These are phyloP conservation scores for Coniochaeta prunicola DNA, from an alignment of 2,329 filamentous ascomycete genomes.

Conservation along the genomic window DNA sequence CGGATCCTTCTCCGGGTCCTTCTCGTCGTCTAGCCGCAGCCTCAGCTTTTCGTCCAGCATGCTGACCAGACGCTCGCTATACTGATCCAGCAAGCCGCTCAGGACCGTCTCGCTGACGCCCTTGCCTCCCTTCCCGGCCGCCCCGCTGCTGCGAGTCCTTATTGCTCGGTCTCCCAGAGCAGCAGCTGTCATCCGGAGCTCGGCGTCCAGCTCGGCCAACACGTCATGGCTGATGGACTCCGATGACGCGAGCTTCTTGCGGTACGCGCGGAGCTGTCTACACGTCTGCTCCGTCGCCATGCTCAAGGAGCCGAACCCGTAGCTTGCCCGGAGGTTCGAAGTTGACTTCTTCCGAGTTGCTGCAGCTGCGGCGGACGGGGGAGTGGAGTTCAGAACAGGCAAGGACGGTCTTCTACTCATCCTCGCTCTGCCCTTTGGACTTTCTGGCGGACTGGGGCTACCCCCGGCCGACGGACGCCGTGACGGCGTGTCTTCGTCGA, in stretches of 20 bases:
- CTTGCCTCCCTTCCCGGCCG: conserved; percentile 8
- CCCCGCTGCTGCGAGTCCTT: conserved; percentile 26
- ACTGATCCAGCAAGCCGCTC: conserved; percentile 63
- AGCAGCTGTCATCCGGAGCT: conserved; percentile 54
- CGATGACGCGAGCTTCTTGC: conserved; percentile 53
- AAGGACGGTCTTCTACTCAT: conserved; percentile 46
- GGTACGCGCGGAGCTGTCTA: conserved; percentile 53
- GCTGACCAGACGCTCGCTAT: conserved; percentile 63
- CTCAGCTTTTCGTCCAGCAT: conserved; percentile 67
- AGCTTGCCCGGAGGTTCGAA: conserved; percentile 34
- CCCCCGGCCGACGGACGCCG: conserved; percentile 36
- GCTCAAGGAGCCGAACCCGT: conserved; percentile 47
- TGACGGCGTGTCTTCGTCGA: conserved; percentile 39
- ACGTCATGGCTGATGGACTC: conserved; percentile 48
- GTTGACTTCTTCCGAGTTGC: conserved; percentile 40
- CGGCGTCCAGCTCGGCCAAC: conserved; percentile 56
- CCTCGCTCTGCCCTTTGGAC: conserved; percentile 33
- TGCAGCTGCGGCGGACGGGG: conserved; percentile 13
- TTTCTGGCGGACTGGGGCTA: conserved; percentile 39
- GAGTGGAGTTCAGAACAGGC: conserved; percentile 35
- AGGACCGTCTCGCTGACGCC: conserved; percentile 51
- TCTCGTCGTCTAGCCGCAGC: conserved; percentile 24
- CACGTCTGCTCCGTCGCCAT: conserved; percentile 59
- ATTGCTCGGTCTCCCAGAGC: conserved; percentile 52
- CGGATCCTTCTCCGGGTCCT: conserved; percentile 7